Percentiles rank a stretch among this genome's conserved stretches.
phyloP scores from a whole-genome alignment of 2,329 filamentous ascomycete genomes.

The Chaetomium strumarium region DNA sequence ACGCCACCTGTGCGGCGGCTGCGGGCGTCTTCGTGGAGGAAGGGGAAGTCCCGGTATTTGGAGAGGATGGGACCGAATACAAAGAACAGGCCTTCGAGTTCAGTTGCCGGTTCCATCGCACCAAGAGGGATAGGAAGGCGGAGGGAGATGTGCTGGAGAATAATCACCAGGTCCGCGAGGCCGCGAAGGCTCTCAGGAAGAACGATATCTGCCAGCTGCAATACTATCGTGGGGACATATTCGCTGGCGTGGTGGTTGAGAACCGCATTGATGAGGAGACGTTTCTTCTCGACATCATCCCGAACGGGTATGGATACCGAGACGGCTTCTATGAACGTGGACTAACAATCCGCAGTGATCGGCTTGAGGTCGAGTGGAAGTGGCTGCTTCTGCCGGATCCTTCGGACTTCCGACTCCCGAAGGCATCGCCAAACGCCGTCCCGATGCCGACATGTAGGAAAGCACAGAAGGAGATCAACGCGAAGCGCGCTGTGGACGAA shows the following conservation, averaged over 20 bases:
- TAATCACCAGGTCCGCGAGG: slow-evolving; percentile 60
- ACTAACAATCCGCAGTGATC: slow-evolving; percentile 54
- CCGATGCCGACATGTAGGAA: slow-evolving; percentile 61
- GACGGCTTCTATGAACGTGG: slow-evolving; percentile 5
- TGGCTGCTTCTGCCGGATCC: slow-evolving; percentile 71
- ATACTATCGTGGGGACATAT: slow-evolving; percentile 76
- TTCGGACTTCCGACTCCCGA: slow-evolving; percentile 64
- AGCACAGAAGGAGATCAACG: slow-evolving; percentile 61
- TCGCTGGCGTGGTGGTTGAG: slow-evolving; percentile 81
- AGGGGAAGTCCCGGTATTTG: slow-evolving; percentile 78
- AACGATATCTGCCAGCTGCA: slow-evolving; percentile 86
- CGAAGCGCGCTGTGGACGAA: slow-evolving; percentile 56
- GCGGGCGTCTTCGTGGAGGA: slow-evolving; percentile 90
- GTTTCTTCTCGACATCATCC: slow-evolving; percentile 74
- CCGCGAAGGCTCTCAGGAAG: slow-evolving; percentile 60
- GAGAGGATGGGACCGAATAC: slow-evolving; percentile 86
- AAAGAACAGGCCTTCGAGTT: slow-evolving; percentile 89
- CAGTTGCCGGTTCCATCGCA: slow-evolving; percentile 87
- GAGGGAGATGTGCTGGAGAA: slow-evolving; percentile 64
- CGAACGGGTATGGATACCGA: slow-evolving; percentile 61
- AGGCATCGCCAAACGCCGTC: slow-evolving; percentile 66
- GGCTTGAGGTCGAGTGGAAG: slow-evolving; percentile 77
- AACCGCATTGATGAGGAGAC: slow-evolving; percentile 71
- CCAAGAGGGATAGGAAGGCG: slow-evolving; percentile 74
- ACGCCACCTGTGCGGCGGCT: slow-evolving; percentile 87